phyloP scores from a whole-genome alignment of 345 rosid species.

The Populus alba region DNA sequence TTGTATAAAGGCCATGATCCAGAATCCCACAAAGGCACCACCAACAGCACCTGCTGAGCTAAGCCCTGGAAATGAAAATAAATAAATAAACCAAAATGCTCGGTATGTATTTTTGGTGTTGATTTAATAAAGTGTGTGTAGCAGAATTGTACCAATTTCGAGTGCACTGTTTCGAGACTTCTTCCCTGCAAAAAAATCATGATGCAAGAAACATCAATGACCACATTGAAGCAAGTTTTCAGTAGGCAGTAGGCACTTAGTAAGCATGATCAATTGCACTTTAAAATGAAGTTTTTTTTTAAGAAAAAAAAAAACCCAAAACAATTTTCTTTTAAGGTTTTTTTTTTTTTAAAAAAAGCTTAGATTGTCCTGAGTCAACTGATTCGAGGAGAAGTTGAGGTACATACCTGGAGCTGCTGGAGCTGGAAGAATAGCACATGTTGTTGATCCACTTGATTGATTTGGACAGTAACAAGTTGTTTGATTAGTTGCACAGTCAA shows the following conservation, averaged over 20 bases:
- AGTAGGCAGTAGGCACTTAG: not conserved
- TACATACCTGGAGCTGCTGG: not conserved
- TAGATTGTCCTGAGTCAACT: not conserved
- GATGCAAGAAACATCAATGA: not conserved
- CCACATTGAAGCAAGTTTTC: no score
- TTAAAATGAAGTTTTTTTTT: no score
- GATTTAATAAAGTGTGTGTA: not conserved
- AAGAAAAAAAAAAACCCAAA: rapidly evolving
- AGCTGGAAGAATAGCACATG: not conserved
- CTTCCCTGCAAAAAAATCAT: conserved; percentile 23
- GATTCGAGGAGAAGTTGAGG: not conserved
- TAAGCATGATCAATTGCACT: not conserved
- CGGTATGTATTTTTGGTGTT: not conserved
- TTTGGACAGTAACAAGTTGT: conserved; percentile 9
- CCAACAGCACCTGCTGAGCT: conserved; percentile 25
- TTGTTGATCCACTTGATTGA: not conserved
- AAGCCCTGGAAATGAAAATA: conserved; percentile 35
- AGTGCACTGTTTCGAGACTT: not conserved
- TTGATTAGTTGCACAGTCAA: not conserved
- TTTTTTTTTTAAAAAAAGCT: no score
- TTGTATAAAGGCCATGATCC: conserved; percentile 22
- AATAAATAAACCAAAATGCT: not conserved
- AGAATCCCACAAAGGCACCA: conserved; percentile 14
- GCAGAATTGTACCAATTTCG: conserved; percentile 23
- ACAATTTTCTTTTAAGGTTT: no score